Percentiles rank a stretch among this genome's conserved stretches.
phyloP scores from a whole-genome alignment of 1,139 yeast genomes.

The Pichia sp. region DNA sequence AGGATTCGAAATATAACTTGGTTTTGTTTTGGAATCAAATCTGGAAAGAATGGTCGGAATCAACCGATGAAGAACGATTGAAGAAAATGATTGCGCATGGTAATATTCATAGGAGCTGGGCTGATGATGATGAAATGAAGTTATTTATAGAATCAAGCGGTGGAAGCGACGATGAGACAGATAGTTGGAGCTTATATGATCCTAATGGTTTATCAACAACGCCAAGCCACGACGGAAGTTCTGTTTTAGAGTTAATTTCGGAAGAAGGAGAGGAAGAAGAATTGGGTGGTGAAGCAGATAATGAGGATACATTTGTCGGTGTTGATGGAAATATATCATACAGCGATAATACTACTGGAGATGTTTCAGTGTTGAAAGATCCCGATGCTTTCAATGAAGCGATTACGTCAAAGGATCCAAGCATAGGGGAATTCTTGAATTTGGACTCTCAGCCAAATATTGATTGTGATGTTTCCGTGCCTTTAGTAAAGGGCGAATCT shows the following conservation, averaged over 20 bases:
- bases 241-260: slow-evolving; percentile 7
- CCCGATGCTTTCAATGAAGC: too few relatives aligned
- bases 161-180: slow-evolving; percentile 10
- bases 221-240: slow-evolving; percentile 1
- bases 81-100: slow-evolving; percentile 10
- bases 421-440: too few relatives aligned
- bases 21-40: slow-evolving; percentile 20
- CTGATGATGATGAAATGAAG: slow-evolving; percentile 16
- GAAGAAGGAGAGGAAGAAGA: slow-evolving; percentile 5
- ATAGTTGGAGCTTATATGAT: neutral
- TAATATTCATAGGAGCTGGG: slow-evolving; percentile 13
- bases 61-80: slow-evolving; percentile 12
- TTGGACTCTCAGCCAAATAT: too few relatives aligned
- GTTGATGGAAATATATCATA: neutral
- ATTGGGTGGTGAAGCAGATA: too few relatives aligned
- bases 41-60: slow-evolving; percentile 15
- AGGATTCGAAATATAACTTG: slow-evolving; percentile 15
- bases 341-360: neutral
- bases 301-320: slow-evolving; percentile 1
- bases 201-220: neutral
- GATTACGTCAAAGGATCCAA: too few relatives aligned
- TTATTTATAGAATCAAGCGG: slow-evolving; percentile 12
- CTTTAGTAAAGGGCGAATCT: too few relatives aligned
- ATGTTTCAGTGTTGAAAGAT: too few relatives aligned
- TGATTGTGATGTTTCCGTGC: too few relatives aligned